Evolutionary conservation across 2,329 filamentous ascomycete genomes (phyloP), one percentile per base, ranked within the genome.

Genomic region (Colletotrichum somersetense): DNA sequence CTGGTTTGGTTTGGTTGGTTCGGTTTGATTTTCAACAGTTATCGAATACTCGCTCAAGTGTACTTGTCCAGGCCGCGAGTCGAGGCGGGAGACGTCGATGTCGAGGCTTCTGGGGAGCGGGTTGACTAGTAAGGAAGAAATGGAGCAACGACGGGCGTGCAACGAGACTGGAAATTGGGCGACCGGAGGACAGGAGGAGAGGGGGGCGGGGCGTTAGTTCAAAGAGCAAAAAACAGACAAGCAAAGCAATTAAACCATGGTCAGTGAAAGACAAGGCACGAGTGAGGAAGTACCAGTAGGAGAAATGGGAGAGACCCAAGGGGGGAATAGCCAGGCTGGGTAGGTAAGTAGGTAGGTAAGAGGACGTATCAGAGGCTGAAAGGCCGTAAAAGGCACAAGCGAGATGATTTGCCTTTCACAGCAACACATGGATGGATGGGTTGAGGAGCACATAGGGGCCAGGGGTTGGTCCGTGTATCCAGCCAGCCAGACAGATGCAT

Each of bases 391-490:
- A 81, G 63, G 81, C 81, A 81, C 83, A 86, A 87, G 85, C 85
- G 85, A 87, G 79, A 87, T 87, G 85, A 85, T 83, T 72, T 83
- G 81, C 81, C 81, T 81, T 80, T 80, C 80, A 82, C 81, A 80
- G 81, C 81, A 81, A 81, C 82, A 74, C 78, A 78, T 77, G 80
- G 77, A 79, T 77, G 76, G 76, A 79, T 77, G 76, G 76, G 78
- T 20, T n/a, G 53, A 77, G 75, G 76, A 73, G 7, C 46, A 40
- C 26, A 26, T 23, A 38, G 61, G 61, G 74, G 70, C 70, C 74
- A 74, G 75, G 76, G 77, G 73, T 75, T 74, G 77, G 30, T 57
- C 61, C 62, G 68, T 73, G 77, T 74, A 74, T 74, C 70, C 64
- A 73, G 72, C 70, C 64, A 73, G 72, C 75, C 74, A 73, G 72